Base-by-base conservation (phyloP, 2,329 filamentous ascomycete genomes). In the Aspergillus caelatus region DNA sequence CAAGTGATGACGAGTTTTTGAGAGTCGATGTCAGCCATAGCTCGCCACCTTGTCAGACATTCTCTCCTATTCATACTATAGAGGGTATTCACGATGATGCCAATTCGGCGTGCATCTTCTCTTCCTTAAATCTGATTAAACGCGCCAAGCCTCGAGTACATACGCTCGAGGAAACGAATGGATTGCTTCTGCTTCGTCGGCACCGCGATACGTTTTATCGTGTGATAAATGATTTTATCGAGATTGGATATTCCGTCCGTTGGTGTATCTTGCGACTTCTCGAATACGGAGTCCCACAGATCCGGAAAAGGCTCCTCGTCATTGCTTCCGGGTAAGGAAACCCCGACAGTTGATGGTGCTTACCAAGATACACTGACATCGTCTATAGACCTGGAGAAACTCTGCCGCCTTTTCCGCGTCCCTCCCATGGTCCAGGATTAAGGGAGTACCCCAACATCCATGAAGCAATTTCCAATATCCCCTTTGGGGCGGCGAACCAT, bases 121-220 rank as follows among this genome's bases (percentile, higher is more conserved):
- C 78, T 0, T 74, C 83, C 0, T 77, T 81, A 1, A 75, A 84
- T 4, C 75, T 93, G 0, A 77, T 94, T 0, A 76, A 83, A 6
- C 84, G 84, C 41, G 74, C 84, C 0, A 84, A 83, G 0, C 92
- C 93, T 0, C 83, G 92, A 0, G 72, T 95, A 0, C 85, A 92
- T 1, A 96, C 92, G 0, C 79, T 96, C 0, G 93, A 96, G 70
- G 90, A 96, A 71, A 94, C 92, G 0, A 88, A 87, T 58, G 92
- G 91, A 0, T 83, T 96, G 1, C 34, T 34, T 34, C 11, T 11
- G 75, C 85, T 36, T 26, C 77, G 84, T 0, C 76, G 81, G 0
- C 87, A 89, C 60, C 74, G 78, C 12, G 76, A 79, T 0, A 88
- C 85, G 58, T 89, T 93, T 54, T 80, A 84, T 45, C 77, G 82